Conservation (phyloP, 306 rosid genomes). For the Acacia confusa region DNA sequence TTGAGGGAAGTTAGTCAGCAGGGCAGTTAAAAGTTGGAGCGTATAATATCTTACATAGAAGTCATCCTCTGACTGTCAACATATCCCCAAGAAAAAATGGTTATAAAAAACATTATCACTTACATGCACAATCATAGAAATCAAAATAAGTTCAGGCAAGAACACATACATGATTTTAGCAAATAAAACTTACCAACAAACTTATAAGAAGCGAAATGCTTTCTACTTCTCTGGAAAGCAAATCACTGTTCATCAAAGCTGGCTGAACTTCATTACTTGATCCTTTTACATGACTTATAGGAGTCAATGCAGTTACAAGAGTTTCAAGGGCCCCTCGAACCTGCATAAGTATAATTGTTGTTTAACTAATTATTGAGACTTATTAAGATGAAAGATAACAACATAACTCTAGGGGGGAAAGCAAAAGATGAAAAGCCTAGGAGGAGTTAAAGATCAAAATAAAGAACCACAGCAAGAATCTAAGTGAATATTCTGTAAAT, state of each 20-base stretch:
- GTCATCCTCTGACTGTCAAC: slow-evolving; percentile 87
- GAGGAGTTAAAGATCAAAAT: slow-evolving; percentile 2
- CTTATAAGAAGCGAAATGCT: slow-evolving; percentile 86
- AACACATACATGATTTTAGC: slow-evolving; percentile 12
- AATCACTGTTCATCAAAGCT: slow-evolving; percentile 79
- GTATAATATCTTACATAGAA: slow-evolving; percentile 93
- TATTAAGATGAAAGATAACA: slow-evolving; percentile 12
- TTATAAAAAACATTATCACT: neutral
- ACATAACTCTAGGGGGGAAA: neutral
- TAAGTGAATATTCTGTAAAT: slow-evolving; percentile 4
- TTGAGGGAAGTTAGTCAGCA: slow-evolving; percentile 78
- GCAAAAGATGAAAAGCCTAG: neutral
- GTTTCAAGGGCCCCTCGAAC: slow-evolving; percentile 94
- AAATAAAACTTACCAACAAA: slow-evolving; percentile 70
- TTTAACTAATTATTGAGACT: slow-evolving; percentile 27
- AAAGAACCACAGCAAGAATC: slow-evolving; percentile 15
- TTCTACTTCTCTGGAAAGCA: slow-evolving; percentile 87
- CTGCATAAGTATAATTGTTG: slow-evolving; percentile 40
- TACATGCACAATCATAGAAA: slow-evolving; percentile 30
- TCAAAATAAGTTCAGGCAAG: slow-evolving; percentile 8
- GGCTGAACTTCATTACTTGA: slow-evolving; percentile 82
- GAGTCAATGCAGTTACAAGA: slow-evolving; percentile 85
- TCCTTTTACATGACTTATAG: slow-evolving; percentile 67
- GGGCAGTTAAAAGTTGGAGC: slow-evolving; percentile 89
- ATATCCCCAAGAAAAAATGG: slow-evolving; percentile 25